These are phyloP conservation scores for Gossypium turneri DNA, from an alignment of 345 rosid genomes.

Conservation along the genomic window DNA sequence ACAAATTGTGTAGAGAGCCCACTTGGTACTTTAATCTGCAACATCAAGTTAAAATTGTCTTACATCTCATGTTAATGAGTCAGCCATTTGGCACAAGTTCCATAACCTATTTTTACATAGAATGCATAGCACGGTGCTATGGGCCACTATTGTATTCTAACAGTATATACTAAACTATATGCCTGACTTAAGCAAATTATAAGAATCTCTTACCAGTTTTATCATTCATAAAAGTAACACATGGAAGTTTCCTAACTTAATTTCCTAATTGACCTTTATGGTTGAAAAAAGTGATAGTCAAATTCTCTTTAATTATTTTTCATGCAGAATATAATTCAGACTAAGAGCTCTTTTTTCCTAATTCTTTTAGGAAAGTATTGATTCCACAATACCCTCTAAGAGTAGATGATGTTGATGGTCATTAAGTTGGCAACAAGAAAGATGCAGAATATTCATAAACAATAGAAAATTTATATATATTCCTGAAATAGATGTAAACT, in stretches of 20 bases:
- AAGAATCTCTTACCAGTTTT: neutral
- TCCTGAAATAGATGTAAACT: slow-evolving; percentile 9
- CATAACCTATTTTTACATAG: neutral
- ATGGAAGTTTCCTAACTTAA: neutral
- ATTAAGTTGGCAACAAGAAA: neutral
- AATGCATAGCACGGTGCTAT: neutral
- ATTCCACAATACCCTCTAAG: neutral
- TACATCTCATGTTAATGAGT: neutral
- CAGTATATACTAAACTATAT: neutral
- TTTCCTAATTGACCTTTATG: neutral
- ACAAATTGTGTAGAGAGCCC: slow-evolving; percentile 78
- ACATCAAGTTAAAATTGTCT: slow-evolving; percentile 1
- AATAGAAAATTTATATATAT: neutral
- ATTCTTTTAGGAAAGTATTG: neutral
- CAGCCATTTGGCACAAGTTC: neutral
- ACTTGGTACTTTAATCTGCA: slow-evolving; percentile 83
- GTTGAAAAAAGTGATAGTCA: neutral
- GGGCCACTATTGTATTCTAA: neutral
- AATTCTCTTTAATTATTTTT: neutral
- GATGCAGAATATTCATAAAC: neutral
- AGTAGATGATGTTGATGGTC: neutral
- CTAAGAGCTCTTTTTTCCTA: neutral
- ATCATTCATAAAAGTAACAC: neutral
- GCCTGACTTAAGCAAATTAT: neutral
- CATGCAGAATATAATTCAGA: neutral